Evolutionary conservation across 1,284 basidiomycete species (phyloP).

Genomic region (Papiliotrema terrestris): DNA sequence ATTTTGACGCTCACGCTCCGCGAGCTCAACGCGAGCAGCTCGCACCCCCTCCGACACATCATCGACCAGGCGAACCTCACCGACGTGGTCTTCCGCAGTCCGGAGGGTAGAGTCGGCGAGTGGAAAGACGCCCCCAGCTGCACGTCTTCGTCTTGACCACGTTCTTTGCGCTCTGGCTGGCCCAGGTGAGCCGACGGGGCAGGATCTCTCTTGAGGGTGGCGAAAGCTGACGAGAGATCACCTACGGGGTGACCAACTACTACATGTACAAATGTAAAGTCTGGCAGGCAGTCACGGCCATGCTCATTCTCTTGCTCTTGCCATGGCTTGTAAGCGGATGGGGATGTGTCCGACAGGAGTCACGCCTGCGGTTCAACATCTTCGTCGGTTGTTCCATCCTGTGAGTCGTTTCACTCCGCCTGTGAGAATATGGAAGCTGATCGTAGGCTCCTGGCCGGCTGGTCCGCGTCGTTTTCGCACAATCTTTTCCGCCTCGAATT

Average conservation of each 20-base stretch:
- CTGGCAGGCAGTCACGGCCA: conserved; percentile 59
- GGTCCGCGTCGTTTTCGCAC: conserved; percentile 66
- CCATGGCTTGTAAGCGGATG: conserved; percentile 69
- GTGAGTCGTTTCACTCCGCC: neutral
- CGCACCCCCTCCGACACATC: conserved; percentile 13
- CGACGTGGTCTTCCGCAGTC: conserved; percentile 7
- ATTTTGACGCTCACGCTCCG: neutral
- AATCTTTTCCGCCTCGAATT: conserved; percentile 68
- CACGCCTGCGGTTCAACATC: conserved; percentile 57
- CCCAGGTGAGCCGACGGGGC: conserved; percentile 63
- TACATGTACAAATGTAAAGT: conserved; percentile 52
- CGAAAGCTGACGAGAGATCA: conserved; percentile 7
- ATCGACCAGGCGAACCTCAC: conserved; percentile 11
- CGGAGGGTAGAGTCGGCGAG: conserved; percentile 5
- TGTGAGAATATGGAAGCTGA: conserved; percentile 54
- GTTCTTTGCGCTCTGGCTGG: conserved; percentile 68
- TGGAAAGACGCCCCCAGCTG: conserved; percentile 52
- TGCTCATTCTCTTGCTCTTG: conserved; percentile 61
- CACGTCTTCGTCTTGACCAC: conserved; percentile 69
- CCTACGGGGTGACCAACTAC: conserved; percentile 26
- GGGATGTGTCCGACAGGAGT: conserved; percentile 66
- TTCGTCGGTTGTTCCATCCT: conserved; percentile 62
- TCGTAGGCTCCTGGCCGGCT: conserved; percentile 44
- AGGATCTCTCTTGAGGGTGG: conserved; percentile 49
- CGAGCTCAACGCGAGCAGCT: neutral